Evolutionary conservation across 768 basidiomycete species (phyloP).

Genomic region (Trametes meyenii): DNA sequence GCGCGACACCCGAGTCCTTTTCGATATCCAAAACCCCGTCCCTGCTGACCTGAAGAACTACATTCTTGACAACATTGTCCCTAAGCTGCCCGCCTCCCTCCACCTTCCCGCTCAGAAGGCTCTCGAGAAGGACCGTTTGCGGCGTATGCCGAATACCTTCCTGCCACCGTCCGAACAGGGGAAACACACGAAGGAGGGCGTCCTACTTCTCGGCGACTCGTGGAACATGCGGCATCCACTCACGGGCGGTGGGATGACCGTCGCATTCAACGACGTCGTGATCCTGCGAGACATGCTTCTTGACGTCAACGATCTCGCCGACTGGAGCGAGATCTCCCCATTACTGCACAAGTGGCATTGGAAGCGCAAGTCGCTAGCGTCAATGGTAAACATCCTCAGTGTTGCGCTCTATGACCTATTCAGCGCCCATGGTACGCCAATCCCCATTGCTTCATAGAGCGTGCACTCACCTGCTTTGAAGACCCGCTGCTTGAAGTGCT

Average conservation of each 20-base stretch:
- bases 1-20: conserved; percentile 90
- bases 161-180: conserved; percentile 79
- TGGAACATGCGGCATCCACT: conserved; percentile 99
- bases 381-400: conserved; percentile 91
- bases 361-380: conserved; percentile 78
- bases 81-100: conserved; percentile 77
- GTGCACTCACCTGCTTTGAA: conserved; percentile 32
- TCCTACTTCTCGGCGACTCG: conserved; percentile 88
- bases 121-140: conserved; percentile 76
- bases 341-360: conserved; percentile 80
- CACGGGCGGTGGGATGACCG: conserved; percentile 98
- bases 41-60: conserved; percentile 81
- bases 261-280: conserved; percentile 86
- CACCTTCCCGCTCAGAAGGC: conserved; percentile 67
- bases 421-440: conserved; percentile 80
- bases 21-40: conserved; percentile 84
- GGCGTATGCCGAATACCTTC: conserved; percentile 96
- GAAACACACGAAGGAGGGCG: conserved; percentile 58
- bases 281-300: conserved; percentile 65
- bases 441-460: background rate
- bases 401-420: conserved; percentile 95
- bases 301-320: conserved; percentile 42
- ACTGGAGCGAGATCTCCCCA: conserved; percentile 55
- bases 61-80: conserved; percentile 73
- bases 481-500: conserved; percentile 65